phyloP scores from a whole-genome alignment of 768 basidiomycete genomes.

The Pulveroboletus ravenelii region DNA sequence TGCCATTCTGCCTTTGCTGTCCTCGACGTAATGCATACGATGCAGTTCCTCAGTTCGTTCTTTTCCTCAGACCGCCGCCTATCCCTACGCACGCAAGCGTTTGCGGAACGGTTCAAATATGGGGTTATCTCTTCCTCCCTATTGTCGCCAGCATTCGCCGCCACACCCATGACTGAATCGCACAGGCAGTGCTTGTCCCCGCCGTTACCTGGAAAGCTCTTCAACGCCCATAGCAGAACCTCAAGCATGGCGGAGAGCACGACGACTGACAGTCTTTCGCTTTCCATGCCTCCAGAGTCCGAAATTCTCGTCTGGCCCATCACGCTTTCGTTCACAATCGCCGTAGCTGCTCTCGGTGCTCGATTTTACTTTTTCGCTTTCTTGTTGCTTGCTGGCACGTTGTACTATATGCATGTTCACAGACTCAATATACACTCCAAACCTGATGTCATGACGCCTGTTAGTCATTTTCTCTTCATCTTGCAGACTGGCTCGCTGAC shows the following conservation, averaged over 20 bases:
- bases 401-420: slow-evolving; percentile 39
- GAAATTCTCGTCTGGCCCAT: slow-evolving; percentile 35
- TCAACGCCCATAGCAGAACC: slow-evolving; percentile 35
- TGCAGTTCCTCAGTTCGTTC: slow-evolving; percentile 37
- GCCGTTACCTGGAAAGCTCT: slow-evolving; percentile 47
- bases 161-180: slow-evolving; percentile 31
- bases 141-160: slow-evolving; percentile 52
- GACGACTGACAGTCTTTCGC: slow-evolving; percentile 19
- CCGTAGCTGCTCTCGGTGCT: slow-evolving; percentile 38
- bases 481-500: neutral
- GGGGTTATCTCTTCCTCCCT: slow-evolving; percentile 76
- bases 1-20: slow-evolving; percentile 3
- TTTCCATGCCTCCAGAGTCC: slow-evolving; percentile 32
- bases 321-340: slow-evolving; percentile 36
- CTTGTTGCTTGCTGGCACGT: slow-evolving; percentile 34
- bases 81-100: slow-evolving; percentile 40
- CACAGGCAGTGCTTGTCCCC: slow-evolving; percentile 32
- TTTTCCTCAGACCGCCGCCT: slow-evolving; percentile 33
- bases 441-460: slow-evolving; percentile 50
- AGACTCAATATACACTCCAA: slow-evolving; percentile 29
- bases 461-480: slow-evolving; percentile 31
- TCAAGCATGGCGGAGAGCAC: slow-evolving; percentile 35
- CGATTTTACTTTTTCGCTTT: slow-evolving; percentile 42
- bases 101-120: slow-evolving; percentile 81
- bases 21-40: slow-evolving; percentile 8